phyloP scores from a whole-genome alignment of 2,329 filamentous ascomycete genomes.

The Colletotrichum tofieldiae region DNA sequence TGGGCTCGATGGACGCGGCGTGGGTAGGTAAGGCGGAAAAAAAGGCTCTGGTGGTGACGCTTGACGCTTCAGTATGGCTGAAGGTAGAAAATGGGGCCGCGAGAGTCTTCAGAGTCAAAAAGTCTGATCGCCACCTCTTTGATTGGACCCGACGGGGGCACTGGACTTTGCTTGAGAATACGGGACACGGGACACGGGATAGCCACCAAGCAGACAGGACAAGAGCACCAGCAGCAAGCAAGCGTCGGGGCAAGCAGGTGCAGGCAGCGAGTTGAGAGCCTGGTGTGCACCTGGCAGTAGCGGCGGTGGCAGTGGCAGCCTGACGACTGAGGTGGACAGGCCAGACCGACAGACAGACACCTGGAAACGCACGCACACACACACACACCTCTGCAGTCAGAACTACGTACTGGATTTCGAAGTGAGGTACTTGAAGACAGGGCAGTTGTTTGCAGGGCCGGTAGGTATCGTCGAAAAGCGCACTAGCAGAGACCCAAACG shows the following conservation, averaged over 20 bases:
- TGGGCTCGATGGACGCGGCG: conserved; percentile 36
- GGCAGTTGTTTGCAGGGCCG: background rate
- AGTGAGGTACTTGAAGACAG: background rate
- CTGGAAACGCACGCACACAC: conserved; percentile 2
- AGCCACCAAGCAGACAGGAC: conserved; percentile 20
- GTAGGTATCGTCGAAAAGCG: conserved; percentile 12
- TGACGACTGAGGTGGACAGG: conserved; percentile 22
- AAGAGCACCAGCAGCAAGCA: conserved; percentile 22
- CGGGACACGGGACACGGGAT: conserved; percentile 15
- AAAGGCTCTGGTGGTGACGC: conserved; percentile 40
- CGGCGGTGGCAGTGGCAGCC: conserved; percentile 35
- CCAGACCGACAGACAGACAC: too few relatives aligned
- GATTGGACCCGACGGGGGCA: conserved; percentile 52
- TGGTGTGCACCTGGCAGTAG: conserved; percentile 10
- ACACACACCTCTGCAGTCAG: background rate
- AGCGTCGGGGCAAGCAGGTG: background rate
- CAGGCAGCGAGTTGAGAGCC: conserved; percentile 13
- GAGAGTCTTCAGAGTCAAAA: conserved; percentile 47
- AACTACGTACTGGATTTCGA: conserved; percentile 20
- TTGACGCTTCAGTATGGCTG: conserved; percentile 40
- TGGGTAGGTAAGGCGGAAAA: conserved; percentile 34
- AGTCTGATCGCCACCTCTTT: conserved; percentile 54
- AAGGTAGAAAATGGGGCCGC: conserved; percentile 41
- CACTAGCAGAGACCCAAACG: conserved; percentile 18
- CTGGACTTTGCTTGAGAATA: conserved; percentile 31